Conservation (phyloP, 805 yeast species). For the Candida yuanshanica region DNA sequence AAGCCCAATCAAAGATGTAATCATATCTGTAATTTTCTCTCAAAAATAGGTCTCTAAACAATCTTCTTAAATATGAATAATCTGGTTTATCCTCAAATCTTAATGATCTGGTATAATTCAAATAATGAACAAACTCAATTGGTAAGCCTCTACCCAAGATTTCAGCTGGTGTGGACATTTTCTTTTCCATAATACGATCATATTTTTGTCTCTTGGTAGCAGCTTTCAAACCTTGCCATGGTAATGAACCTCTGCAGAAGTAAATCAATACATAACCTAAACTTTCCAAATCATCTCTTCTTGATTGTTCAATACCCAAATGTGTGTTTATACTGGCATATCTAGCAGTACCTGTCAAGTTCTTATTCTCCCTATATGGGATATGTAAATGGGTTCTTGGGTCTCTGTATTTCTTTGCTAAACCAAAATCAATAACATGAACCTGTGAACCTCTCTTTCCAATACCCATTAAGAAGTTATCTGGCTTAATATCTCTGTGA, state of each 20-base stretch:
- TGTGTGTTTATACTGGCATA: conserved; percentile 95
- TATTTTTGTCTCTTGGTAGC: conserved; percentile 95
- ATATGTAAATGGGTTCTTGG: conserved; percentile 92
- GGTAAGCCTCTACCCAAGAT: conserved; percentile 89
- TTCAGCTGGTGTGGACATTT: conserved; percentile 84
- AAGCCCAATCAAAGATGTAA: conserved; percentile 95
- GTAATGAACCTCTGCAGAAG: conserved; percentile 91
- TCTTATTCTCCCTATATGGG: conserved; percentile 93
- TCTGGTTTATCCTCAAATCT: conserved; percentile 97
- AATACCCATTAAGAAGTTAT: conserved; percentile 84
- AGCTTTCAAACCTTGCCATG: conserved; percentile 98
- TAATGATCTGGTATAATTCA: conserved; percentile 83
- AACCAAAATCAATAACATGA: conserved; percentile 93
- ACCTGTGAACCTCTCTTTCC: conserved; percentile 93
- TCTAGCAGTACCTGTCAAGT: conserved; percentile 95
- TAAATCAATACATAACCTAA: conserved; percentile 91
- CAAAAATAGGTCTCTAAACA: conserved; percentile 83
- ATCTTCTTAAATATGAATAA: conserved; percentile 78
- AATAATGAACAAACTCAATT: conserved; percentile 75
- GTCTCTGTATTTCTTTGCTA: conserved; percentile 91
- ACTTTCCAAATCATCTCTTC: conserved; percentile 95
- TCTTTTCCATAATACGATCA: conserved; percentile 93
- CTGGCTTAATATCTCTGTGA: conserved; percentile 95
- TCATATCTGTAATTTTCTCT: conserved; percentile 89
- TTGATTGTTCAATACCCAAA: conserved; percentile 91